Conservation (phyloP, 2,329 filamentous ascomycete genomes). For the Plenodomus biglobosus region DNA sequence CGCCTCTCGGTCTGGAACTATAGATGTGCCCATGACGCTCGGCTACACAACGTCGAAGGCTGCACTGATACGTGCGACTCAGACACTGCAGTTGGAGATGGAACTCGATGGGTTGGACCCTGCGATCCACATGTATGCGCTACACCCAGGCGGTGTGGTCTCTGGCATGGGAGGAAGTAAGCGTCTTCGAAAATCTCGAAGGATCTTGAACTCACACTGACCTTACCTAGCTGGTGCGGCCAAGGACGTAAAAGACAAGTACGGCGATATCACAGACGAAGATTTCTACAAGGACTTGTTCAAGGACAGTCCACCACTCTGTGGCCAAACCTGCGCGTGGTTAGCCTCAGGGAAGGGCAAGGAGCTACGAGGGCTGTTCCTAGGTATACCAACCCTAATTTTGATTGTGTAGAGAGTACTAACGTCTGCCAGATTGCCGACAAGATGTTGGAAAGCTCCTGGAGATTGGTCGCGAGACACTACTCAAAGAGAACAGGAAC, state of each 20-base stretch:
- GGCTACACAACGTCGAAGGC: slow-evolving; percentile 35
- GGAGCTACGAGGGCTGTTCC: slow-evolving; percentile 29
- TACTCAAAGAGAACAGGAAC: slow-evolving; percentile 33
- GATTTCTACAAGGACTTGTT: slow-evolving; percentile 29
- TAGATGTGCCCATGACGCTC: slow-evolving; percentile 37
- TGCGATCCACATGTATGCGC: slow-evolving; percentile 31
- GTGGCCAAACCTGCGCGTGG: slow-evolving; percentile 37
- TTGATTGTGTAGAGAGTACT: background rate
- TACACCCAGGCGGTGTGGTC: slow-evolving; percentile 37
- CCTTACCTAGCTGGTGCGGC: slow-evolving; percentile 19
- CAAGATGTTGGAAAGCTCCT: slow-evolving; percentile 31
- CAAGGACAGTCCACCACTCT: slow-evolving; percentile 30
- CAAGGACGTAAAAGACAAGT: slow-evolving; percentile 30
- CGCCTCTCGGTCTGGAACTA: slow-evolving; percentile 30
- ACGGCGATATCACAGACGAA: slow-evolving; percentile 30
- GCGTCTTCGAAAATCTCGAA: background rate
- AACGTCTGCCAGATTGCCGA: slow-evolving; percentile 24
- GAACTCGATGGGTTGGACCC: slow-evolving; percentile 30
- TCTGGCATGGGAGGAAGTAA: slow-evolving; percentile 32
- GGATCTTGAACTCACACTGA: too few relatives aligned
- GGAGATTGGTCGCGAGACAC: slow-evolving; percentile 23
- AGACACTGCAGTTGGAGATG: slow-evolving; percentile 37
- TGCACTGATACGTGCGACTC: slow-evolving; percentile 32
- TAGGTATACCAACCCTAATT: slow-evolving; percentile 15
- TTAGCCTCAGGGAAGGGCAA: slow-evolving; percentile 31